Conservation (phyloP, 371 early-diverging fungal genomes). For the Mucor sp. region DNA sequence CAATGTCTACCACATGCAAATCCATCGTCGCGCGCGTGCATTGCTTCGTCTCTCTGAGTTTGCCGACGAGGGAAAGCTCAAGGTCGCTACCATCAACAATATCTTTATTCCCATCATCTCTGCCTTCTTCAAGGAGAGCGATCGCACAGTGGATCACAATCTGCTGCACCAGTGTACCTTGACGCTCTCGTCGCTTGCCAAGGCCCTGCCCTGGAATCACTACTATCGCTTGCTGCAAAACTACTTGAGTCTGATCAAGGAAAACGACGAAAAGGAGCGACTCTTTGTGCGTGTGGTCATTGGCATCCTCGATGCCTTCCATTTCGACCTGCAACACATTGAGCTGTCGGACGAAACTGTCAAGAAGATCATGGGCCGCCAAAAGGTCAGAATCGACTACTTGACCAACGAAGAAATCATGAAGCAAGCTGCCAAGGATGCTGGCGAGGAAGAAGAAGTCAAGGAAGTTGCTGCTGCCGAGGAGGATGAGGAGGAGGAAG, state of each 20-base stretch:
- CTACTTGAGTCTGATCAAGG: constrained; percentile 70
- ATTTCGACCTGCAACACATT: constrained; percentile 76
- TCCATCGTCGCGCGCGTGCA: constrained; percentile 88
- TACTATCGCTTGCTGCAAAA: constrained; percentile 77
- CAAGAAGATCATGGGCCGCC: constrained; percentile 40
- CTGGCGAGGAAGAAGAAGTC: constrained; percentile 26
- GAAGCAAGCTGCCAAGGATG: constrained; percentile 38
- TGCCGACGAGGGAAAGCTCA: constrained; percentile 44
- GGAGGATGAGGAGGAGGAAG: constrained; percentile 27
- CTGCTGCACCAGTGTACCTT: constrained; percentile 79
- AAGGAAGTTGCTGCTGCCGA: constrained; percentile 11
- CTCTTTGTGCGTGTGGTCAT: constrained; percentile 78
- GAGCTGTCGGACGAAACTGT: constrained; percentile 50
- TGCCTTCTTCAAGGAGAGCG: constrained; percentile 82
- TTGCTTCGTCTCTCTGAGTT: constrained; percentile 72
- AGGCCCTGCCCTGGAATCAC: constrained; percentile 77
- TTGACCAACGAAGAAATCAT: constrained; percentile 33
- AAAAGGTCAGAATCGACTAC: constrained; percentile 51
- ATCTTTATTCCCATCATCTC: constrained; percentile 87
- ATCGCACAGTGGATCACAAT: constrained; percentile 68
- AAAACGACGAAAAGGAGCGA: constrained; percentile 71
- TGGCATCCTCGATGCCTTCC: constrained; percentile 86
- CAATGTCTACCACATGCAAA: constrained; percentile 93
- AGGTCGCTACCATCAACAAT: constrained; percentile 61
- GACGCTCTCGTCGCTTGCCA: constrained; percentile 72